These are phyloP conservation scores for Paraleonurus japonicus DNA, from an alignment of 257 asterid species.

Conservation along the genomic window DNA sequence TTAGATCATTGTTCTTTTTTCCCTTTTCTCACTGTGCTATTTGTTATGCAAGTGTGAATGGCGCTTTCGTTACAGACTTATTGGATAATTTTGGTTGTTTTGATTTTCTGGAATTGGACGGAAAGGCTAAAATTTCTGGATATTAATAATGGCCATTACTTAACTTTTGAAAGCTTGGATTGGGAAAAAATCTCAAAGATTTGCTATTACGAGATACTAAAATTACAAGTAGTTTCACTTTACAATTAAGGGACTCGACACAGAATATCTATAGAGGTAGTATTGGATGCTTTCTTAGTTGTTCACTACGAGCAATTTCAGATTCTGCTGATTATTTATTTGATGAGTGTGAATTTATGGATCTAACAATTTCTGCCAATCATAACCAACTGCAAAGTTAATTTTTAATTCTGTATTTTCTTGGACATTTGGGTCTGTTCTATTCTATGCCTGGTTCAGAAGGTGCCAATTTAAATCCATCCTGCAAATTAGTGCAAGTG, in stretches of 20 bases:
- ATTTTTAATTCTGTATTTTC: background rate
- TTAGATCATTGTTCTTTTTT: background rate
- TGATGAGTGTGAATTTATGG: background rate
- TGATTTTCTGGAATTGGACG: background rate
- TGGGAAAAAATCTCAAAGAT: background rate
- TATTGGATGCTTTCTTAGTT: background rate
- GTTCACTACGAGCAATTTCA: background rate
- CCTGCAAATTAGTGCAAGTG: background rate
- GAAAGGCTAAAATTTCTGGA: background rate
- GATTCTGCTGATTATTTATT: background rate
- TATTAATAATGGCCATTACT: background rate
- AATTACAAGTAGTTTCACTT: background rate
- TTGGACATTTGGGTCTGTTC: background rate
- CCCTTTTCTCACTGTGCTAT: background rate
- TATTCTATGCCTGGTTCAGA: background rate
- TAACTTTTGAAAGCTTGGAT: background rate
- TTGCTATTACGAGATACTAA: background rate
- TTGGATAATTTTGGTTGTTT: background rate
- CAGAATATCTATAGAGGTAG: background rate
- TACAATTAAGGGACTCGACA: background rate
- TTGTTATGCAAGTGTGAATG: background rate
- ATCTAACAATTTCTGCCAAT: conserved; percentile 1
- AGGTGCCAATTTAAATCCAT: background rate
- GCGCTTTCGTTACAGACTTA: background rate
- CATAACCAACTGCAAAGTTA: background rate